Conservation (phyloP, 2,329 filamentous ascomycete species). For the Ophiocordyceps camponoti-floridani region DNA sequence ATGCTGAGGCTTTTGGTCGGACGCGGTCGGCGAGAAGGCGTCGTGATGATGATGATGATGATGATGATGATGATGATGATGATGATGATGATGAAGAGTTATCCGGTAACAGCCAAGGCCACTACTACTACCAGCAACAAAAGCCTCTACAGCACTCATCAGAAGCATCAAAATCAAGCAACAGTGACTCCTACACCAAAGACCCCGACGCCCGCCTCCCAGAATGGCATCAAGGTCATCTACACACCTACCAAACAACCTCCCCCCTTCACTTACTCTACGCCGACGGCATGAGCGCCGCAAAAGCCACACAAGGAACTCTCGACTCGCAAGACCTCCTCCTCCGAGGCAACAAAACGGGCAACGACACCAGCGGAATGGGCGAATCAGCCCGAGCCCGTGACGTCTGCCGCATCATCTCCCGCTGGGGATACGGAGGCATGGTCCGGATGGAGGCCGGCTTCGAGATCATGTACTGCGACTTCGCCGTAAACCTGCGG, state of each 20-base stretch:
- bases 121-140: neutral
- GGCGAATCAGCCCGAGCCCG: slow-evolving; percentile 33
- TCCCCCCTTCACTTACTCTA: slow-evolving; percentile 44
- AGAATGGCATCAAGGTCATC: slow-evolving; percentile 27
- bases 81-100: neutral
- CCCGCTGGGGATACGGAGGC: slow-evolving; percentile 40
- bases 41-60: neutral
- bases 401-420: slow-evolving; percentile 36
- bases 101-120: too few species aligned
- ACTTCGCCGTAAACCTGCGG: slow-evolving; percentile 29
- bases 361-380: neutral
- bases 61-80: neutral
- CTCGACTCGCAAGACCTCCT: slow-evolving; percentile 49
- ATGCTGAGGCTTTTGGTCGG: slow-evolving; percentile 24
- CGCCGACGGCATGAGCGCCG: slow-evolving; percentile 52
- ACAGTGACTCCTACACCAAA: too few species aligned
- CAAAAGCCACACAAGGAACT: slow-evolving; percentile 45
- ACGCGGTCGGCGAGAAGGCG: neutral
- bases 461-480: slow-evolving; percentile 53
- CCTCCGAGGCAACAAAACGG: slow-evolving; percentile 23
- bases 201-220: too few species aligned
- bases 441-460: slow-evolving; percentile 51
- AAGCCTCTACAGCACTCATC: neutral
- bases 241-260: slow-evolving; percentile 47
- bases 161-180: neutral